A percentile compares a stretch with the other conserved stretches of the same genome.
phyloP scores from a whole-genome alignment of 805 yeast genomes.

The Babjeviella inositovora region DNA sequence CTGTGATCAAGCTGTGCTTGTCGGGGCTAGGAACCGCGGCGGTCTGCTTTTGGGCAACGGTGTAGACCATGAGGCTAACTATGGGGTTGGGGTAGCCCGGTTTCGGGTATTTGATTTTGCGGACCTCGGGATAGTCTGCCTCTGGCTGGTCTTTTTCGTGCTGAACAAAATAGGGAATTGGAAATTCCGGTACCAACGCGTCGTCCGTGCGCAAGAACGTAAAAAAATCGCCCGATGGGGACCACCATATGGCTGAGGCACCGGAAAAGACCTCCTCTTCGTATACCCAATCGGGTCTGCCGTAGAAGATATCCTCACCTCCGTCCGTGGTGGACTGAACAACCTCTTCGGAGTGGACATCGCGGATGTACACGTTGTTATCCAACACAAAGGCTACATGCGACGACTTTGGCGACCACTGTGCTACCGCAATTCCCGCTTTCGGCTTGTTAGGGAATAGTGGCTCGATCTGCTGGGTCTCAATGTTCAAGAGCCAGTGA shows the following conservation, averaged over 20 bases:
- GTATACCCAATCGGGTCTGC: slow-evolving; percentile 89
- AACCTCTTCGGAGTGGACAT: slow-evolving; percentile 10
- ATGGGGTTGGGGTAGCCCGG: slow-evolving; percentile 67
- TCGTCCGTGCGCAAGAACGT: slow-evolving; percentile 60
- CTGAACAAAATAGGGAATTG: slow-evolving; percentile 63
- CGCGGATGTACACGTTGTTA: slow-evolving; percentile 51
- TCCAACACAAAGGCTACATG: slow-evolving; percentile 50
- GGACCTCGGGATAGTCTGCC: slow-evolving; percentile 43
- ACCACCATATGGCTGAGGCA: slow-evolving; percentile 78
- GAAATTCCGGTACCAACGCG: slow-evolving; percentile 52
- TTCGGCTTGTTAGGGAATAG: slow-evolving; percentile 10
- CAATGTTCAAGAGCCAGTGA: slow-evolving; percentile 22
- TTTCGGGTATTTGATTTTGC: slow-evolving; percentile 64
- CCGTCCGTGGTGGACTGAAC: slow-evolving; percentile 57
- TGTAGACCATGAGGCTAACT: slow-evolving; percentile 35
- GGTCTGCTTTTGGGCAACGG: slow-evolving; percentile 9
- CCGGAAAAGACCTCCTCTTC: slow-evolving; percentile 76
- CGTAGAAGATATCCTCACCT: slow-evolving; percentile 56
- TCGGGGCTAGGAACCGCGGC: slow-evolving; percentile 8
- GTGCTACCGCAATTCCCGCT: slow-evolving; percentile 24
- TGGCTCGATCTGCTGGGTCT: slow-evolving; percentile 7
- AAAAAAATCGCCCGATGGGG: slow-evolving; percentile 51
- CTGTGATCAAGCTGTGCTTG: slow-evolving; percentile 38
- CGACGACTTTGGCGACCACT: slow-evolving; percentile 63
- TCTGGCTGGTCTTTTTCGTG: slow-evolving; percentile 18